Conservation (phyloP, 2,329 filamentous ascomycete species). For the Malbranchea cinnamomea region DNA sequence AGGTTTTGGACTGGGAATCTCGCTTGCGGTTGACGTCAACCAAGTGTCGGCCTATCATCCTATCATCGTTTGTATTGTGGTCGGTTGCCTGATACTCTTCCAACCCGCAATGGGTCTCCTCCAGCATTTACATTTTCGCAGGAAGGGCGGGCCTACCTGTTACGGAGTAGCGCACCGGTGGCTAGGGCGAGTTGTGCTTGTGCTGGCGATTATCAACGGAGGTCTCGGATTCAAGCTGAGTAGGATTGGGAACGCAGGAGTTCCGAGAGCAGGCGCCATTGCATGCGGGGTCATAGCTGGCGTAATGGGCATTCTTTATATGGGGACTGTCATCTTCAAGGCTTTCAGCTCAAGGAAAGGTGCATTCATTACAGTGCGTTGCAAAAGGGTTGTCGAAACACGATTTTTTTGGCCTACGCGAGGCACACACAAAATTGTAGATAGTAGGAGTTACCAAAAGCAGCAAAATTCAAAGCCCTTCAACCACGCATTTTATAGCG, state of each 20-base stretch:
- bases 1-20: slow-evolving; percentile 37
- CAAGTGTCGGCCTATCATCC: slow-evolving; percentile 31
- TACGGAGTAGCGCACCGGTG: slow-evolving; percentile 37
- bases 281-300: slow-evolving; percentile 37
- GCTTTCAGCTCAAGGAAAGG: too few species aligned
- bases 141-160: slow-evolving; percentile 28
- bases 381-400: too few species aligned
- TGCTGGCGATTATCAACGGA: slow-evolving; percentile 42
- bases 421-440: too few species aligned
- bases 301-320: slow-evolving; percentile 31
- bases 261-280: slow-evolving; percentile 18
- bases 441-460: too few species aligned
- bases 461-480: too few species aligned
- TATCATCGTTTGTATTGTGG: slow-evolving; percentile 39
- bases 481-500: too few species aligned
- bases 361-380: too few species aligned
- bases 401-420: too few species aligned
- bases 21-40: slow-evolving; percentile 27
- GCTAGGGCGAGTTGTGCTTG: slow-evolving; percentile 37
- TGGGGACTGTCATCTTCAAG: slow-evolving; percentile 12
- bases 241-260: slow-evolving; percentile 22
- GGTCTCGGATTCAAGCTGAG: slow-evolving; percentile 38
- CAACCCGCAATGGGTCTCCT: slow-evolving; percentile 37
- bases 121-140: slow-evolving; percentile 38
- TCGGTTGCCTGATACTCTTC: slow-evolving; percentile 39